Conservation (phyloP, 2,329 filamentous ascomycete genomes). For the Fusarium graminum region DNA sequence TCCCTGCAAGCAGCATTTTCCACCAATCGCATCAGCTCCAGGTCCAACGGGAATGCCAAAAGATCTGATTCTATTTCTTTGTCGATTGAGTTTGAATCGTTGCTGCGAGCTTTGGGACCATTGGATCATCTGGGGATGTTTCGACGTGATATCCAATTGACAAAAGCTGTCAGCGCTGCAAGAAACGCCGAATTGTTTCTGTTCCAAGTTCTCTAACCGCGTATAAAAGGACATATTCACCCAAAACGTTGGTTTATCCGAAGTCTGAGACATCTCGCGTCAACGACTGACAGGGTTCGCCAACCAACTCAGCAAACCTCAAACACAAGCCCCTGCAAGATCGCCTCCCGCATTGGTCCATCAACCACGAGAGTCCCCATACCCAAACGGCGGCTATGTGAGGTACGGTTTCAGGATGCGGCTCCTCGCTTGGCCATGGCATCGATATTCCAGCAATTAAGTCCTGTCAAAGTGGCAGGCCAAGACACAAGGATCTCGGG, state of each 20-base stretch:
- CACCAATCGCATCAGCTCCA: slow-evolving; percentile 34
- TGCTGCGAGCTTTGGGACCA: not conserved
- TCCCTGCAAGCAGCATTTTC: slow-evolving; percentile 39
- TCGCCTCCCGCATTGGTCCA: not conserved
- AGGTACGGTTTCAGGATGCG: slow-evolving; percentile 43
- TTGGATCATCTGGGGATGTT: too few species aligned
- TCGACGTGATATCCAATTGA: too few species aligned
- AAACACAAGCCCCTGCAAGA: slow-evolving; percentile 22
- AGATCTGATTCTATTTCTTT: not conserved
- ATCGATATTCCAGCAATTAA: slow-evolving; percentile 46
- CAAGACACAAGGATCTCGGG: slow-evolving; percentile 16
- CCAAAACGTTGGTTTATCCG: slow-evolving; percentile 35
- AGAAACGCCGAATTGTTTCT: slow-evolving; percentile 14
- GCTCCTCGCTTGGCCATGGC: slow-evolving; percentile 8
- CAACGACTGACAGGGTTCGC: slow-evolving; percentile 32
- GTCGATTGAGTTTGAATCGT: slow-evolving; percentile 11
- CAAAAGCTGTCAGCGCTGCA: not conserved
- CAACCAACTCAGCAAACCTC: slow-evolving; percentile 8
- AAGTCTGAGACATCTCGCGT: slow-evolving; percentile 42
- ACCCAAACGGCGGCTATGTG: slow-evolving; percentile 21
- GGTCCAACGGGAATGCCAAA: not conserved
- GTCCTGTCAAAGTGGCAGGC: not conserved
- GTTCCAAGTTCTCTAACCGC: not conserved
- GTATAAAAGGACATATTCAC: not conserved
- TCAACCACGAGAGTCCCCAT: too few species aligned